Percentiles rank a stretch among this genome's conserved stretches.
Conservation (phyloP, 2,329 filamentous ascomycete species). For the Zopfia rhizophila region DNA sequence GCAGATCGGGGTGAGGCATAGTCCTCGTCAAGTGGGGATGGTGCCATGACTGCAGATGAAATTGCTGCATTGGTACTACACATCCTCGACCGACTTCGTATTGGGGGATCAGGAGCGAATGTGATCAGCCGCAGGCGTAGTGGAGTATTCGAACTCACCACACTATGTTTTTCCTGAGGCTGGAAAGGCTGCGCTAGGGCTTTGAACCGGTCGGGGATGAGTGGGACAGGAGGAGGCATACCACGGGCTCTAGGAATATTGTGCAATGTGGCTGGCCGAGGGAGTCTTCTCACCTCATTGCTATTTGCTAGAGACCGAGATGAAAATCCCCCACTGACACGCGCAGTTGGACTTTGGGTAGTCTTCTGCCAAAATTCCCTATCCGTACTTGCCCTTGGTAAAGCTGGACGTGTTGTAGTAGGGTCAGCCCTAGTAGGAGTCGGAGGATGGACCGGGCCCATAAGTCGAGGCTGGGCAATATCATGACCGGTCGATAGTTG, state of each 20-base stretch:
- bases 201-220: conserved; percentile 34
- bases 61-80: too few species aligned
- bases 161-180: too few species aligned
- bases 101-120: too few species aligned
- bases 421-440: conserved; percentile 18
- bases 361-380: conserved; percentile 32
- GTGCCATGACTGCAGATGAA: too few species aligned
- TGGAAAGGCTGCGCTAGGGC: conserved; percentile 22
- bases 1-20: background rate
- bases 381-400: conserved; percentile 27
- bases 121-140: too few species aligned
- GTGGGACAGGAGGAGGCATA: conserved; percentile 34
- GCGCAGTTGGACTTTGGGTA: conserved; percentile 30
- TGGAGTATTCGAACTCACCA: too few species aligned
- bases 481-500: conserved; percentile 10
- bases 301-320: conserved; percentile 32
- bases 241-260: conserved; percentile 27
- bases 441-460: conserved; percentile 27
- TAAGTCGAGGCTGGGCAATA: conserved; percentile 24
- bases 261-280: conserved; percentile 43
- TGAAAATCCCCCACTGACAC: conserved; percentile 32
- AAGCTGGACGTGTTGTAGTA: conserved; percentile 7
- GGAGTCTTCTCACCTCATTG: conserved; percentile 45
- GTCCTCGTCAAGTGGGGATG: background rate
- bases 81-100: too few species aligned